phyloP scores from a whole-genome alignment of 1,284 basidiomycete species.

The Rhodotorula sp. region DNA sequence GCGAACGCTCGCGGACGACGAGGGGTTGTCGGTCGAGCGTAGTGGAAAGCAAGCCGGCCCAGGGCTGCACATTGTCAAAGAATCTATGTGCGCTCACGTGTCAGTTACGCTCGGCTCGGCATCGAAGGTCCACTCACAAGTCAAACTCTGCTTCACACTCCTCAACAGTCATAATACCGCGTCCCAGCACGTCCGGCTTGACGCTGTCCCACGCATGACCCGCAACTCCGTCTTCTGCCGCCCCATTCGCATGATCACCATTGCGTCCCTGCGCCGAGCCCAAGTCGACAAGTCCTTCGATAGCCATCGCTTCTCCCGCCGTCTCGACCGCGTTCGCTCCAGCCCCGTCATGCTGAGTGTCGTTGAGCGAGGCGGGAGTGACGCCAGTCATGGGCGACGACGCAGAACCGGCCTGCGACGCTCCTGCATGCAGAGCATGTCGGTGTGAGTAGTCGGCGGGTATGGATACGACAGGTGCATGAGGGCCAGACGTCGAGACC shows the following conservation, averaged over 20 bases:
- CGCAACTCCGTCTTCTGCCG: too few relatives aligned
- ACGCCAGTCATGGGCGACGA: conserved; percentile 3
- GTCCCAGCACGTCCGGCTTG: conserved; percentile 29
- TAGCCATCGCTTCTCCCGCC: conserved; percentile 38
- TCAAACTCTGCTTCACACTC: conserved; percentile 33
- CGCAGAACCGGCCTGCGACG: conserved; percentile 16
- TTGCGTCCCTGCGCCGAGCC: not conserved
- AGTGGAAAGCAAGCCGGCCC: conserved; percentile 26
- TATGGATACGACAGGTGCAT: too few relatives aligned
- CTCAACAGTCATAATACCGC: conserved; percentile 23
- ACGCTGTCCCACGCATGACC: conserved; percentile 1
- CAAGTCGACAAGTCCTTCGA: conserved; percentile 37
- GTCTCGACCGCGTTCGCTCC: conserved; percentile 35
- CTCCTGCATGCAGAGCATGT: not conserved
- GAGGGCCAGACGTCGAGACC: not conserved
- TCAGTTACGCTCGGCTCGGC: not conserved
- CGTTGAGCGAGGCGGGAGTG: conserved; percentile 2
- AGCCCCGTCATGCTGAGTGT: conserved; percentile 11
- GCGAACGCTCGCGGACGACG: conserved; percentile 30
- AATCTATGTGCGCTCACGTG: not conserved
- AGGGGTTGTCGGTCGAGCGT: conserved; percentile 27
- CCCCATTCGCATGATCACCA: not conserved
- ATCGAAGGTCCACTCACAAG: conserved; percentile 6
- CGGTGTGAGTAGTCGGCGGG: not conserved
- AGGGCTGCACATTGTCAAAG: conserved; percentile 32